These are phyloP conservation scores for Komagataella phaffii DNA, from an alignment of 805 yeast species.

Conservation along the genomic window DNA sequence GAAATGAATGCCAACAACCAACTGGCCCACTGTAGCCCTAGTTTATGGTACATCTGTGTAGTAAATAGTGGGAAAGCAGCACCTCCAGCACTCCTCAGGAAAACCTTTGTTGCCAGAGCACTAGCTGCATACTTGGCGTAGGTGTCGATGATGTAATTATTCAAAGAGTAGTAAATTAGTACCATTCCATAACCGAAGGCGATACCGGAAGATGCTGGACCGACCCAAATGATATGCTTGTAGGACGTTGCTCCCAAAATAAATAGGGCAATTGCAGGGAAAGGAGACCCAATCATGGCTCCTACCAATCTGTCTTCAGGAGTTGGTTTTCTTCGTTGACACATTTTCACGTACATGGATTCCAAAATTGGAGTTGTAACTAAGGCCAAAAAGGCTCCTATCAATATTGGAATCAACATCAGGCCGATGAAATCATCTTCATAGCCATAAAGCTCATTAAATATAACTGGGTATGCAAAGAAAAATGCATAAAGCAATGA, in stretches of 20 bases:
- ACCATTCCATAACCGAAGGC: slow-evolving; percentile 54
- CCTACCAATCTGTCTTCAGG: slow-evolving; percentile 77
- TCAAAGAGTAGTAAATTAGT: slow-evolving; percentile 40
- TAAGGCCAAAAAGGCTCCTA: slow-evolving; percentile 72
- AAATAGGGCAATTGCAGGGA: slow-evolving; percentile 70
- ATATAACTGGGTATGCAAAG: slow-evolving; percentile 90
- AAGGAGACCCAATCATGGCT: slow-evolving; percentile 74
- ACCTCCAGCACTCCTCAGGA: slow-evolving; percentile 73
- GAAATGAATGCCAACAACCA: slow-evolving; percentile 69
- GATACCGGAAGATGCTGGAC: slow-evolving; percentile 46
- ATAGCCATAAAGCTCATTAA: slow-evolving; percentile 62
- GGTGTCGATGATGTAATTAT: slow-evolving; percentile 83
- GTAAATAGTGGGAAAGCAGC: slow-evolving; percentile 77
- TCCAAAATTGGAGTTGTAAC: slow-evolving; percentile 68
- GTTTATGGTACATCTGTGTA: slow-evolving; percentile 63
- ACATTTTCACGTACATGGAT: slow-evolving; percentile 36
- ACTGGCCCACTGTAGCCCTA: slow-evolving; percentile 73
- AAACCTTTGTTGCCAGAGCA: slow-evolving; percentile 73
- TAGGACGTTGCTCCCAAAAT: slow-evolving; percentile 71
- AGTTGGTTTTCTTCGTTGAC: slow-evolving; percentile 42
- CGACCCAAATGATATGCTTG: slow-evolving; percentile 53
- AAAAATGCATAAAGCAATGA: slow-evolving; percentile 87
- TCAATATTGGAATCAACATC: slow-evolving; percentile 81
- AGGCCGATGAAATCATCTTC: slow-evolving; percentile 71
- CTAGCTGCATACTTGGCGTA: slow-evolving; percentile 73